Base-by-base conservation (phyloP, 257 asterid species). In the Nicotiana sylvestris region DNA sequence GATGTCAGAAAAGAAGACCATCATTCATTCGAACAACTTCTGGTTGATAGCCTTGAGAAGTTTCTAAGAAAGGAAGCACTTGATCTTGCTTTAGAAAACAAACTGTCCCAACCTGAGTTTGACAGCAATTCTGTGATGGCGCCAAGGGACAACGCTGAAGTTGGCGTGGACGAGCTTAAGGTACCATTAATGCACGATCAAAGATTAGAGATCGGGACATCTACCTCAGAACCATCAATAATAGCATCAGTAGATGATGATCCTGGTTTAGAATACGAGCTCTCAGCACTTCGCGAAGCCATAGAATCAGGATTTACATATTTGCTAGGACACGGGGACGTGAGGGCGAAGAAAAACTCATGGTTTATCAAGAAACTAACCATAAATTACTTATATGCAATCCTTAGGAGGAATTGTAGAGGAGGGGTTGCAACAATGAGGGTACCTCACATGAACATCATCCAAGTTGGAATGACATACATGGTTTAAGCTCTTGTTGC, bases 391-490 rank as follows among this genome's bases (percentile, higher is more conserved):
- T 91, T 94, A 65, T 96, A 96, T 32, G 92, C 97, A 5, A 94
- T 93, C 87, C 84, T 96, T 90, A 91, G 97, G 93, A 87, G 88
- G 85, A 96, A 94, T 83, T 96, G 98, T 87, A 92, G 99, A 60
- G 98, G 97, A 11, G 98, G 98, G 16, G 91, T 94, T 65, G 99
- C 99, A 1, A 95, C 96, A 1, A 87, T 96, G 97, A 91, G 86
- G 76, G 98, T 93, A 62, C 99, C 99, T 84, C 98, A 93, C 78
- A 91, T 88, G 90, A 90, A 93, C 68, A 86, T 94, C 11, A 89
- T 96, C 65, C 92, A 87, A 86, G 99, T 96, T 74, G 90, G 96
- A 43, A 92, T 90, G 93, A 94, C 98, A 18, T 93, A 92, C 78
- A 74, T 39, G 35, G 78, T 39, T 69, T 13, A 39, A 69, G 49